These are phyloP conservation scores for Monosporozyma siamensis DNA, from an alignment of 805 yeast species.

Conservation along the genomic window DNA sequence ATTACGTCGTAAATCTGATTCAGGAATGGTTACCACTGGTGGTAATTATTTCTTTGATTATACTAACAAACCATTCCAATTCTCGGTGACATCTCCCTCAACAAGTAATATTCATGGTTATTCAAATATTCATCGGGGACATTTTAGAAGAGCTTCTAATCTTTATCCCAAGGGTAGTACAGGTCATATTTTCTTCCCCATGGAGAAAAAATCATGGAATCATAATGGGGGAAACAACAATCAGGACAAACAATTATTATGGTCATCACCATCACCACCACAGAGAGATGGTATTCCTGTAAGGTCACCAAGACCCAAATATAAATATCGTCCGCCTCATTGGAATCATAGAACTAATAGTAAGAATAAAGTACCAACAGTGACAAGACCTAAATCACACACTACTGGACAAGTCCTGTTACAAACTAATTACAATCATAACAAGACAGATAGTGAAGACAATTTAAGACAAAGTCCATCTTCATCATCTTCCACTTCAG, in stretches of 20 bases:
- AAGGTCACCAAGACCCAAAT: background rate
- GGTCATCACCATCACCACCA: background rate
- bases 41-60: background rate
- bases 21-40: conserved; percentile 7
- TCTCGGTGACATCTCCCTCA: conserved; percentile 13
- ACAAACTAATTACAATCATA: no score
- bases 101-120: background rate
- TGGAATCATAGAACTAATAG: background rate
- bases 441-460: background rate
- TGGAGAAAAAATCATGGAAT: conserved; percentile 2
- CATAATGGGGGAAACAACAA: background rate
- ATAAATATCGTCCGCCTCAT: background rate
- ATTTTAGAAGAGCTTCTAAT: conserved; percentile 1
- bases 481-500: background rate
- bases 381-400: conserved; percentile 3
- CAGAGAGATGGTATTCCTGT: background rate
- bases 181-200: conserved; percentile 13
- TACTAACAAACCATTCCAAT: conserved; percentile 7
- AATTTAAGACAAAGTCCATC: background rate
- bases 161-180: conserved; percentile 14
- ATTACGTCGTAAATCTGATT: conserved; percentile 20
- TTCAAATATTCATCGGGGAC: background rate
- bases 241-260: background rate
- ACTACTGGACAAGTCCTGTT: background rate
- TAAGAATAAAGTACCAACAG: background rate